A percentile compares a stretch with the other conserved stretches of the same genome.
Conservation (phyloP, 2,329 filamentous ascomycete genomes). For the Chalaropsis ovoidea region DNA sequence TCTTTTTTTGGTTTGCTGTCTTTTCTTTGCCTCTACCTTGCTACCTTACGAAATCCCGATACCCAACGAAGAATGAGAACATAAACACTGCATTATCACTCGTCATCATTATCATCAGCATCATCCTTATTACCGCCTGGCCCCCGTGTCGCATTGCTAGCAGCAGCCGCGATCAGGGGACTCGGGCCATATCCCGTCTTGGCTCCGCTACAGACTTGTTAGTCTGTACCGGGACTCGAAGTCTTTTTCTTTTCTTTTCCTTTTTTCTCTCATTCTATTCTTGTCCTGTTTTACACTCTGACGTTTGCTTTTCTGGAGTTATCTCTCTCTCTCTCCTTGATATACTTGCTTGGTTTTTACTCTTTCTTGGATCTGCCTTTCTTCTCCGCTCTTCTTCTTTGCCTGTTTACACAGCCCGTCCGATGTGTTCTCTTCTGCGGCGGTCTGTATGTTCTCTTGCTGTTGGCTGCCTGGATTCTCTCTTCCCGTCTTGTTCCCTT, state of each 20-base stretch:
- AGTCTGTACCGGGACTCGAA: background rate
- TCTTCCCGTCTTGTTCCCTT: background rate
- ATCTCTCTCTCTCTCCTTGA: slow-evolving; percentile 11
- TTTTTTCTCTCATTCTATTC: background rate
- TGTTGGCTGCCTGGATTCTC: too few species aligned
- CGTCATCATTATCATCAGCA: background rate
- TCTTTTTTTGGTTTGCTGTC: slow-evolving; percentile 16
- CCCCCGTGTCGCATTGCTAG: too few species aligned
- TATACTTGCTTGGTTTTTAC: slow-evolving; percentile 1
- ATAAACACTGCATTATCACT: background rate
- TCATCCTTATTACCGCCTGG: background rate
- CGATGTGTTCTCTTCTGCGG: background rate
- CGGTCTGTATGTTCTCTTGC: background rate
- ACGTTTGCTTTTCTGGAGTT: slow-evolving; percentile 11
- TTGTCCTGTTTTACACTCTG: background rate
- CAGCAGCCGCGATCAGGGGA: background rate
- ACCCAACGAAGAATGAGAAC: slow-evolving; percentile 24
- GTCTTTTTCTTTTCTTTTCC: background rate
- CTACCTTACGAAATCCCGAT: slow-evolving; percentile 21
- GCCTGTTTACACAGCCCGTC: background rate
- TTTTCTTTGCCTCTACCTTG: slow-evolving; percentile 17
- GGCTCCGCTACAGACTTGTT: background rate
- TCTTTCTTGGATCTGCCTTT: slow-evolving; percentile 19
- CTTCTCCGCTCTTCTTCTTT: slow-evolving; percentile 10
- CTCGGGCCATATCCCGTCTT: background rate